A percentile compares a stretch with the other conserved stretches of the same genome.
These are phyloP conservation scores for Amborella trichopoda DNA, from an alignment of 164 flowering plant genomes.

Conservation along the genomic window DNA sequence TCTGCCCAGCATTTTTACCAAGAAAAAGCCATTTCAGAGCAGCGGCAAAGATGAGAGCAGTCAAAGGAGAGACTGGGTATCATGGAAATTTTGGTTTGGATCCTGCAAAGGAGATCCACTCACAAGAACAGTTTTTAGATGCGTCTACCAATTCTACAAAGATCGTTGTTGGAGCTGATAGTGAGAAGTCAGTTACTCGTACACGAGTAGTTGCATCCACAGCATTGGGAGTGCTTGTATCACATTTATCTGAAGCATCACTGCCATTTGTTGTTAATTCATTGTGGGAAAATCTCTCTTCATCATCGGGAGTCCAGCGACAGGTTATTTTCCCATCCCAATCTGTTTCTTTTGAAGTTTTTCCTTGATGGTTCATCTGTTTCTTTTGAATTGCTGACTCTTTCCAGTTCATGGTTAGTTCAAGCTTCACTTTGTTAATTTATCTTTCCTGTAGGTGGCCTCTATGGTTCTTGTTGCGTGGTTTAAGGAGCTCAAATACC, in stretches of 20 bases:
- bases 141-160: constrained; percentile 29
- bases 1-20: constrained; percentile 87
- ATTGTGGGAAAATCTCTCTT: constrained; percentile 57
- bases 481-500: constrained; percentile 66
- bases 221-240: constrained; percentile 78
- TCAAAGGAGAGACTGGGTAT: constrained; percentile 45
- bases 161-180: constrained; percentile 86
- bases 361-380: not conserved
- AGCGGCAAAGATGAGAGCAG: constrained; percentile 97
- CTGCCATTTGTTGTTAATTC: constrained; percentile 47
- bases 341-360: not conserved
- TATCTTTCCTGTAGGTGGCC: constrained; percentile 43
- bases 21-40: constrained; percentile 84
- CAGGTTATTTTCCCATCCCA: constrained; percentile 40
- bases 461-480: constrained; percentile 84
- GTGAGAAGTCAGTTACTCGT: constrained; percentile 74
- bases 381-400: constrained; percentile 1
- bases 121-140: constrained; percentile 50
- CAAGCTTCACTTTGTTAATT: not conserved
- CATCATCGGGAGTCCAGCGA: constrained; percentile 89
- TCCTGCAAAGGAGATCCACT: constrained; percentile 18
- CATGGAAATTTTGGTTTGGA: constrained; percentile 21
- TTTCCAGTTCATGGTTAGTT: not conserved
- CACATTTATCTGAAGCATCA: constrained; percentile 54
- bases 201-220: constrained; percentile 79